Percentiles rank a stretch among this genome's conserved stretches.
Conservation (phyloP, 257 asterid genomes). For the Solanum tarijense region DNA sequence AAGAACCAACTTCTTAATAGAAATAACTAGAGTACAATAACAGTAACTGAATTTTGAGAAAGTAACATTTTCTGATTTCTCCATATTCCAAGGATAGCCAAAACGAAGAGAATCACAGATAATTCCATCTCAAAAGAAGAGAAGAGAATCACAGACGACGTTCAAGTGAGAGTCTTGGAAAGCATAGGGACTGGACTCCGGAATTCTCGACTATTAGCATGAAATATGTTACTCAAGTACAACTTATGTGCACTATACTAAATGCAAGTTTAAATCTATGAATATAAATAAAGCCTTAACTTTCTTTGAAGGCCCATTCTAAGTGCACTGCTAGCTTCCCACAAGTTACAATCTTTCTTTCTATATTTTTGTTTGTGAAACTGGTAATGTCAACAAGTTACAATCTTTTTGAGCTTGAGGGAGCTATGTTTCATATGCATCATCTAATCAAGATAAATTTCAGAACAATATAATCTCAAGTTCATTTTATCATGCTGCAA, state of each 20-base stretch:
- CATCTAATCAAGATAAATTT: not conserved
- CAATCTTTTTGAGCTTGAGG: not conserved
- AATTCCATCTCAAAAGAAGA: not conserved
- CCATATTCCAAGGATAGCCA: not conserved
- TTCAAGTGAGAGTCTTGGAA: not conserved
- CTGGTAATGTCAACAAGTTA: not conserved
- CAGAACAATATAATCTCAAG: not conserved
- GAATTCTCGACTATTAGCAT: not conserved
- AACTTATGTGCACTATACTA: not conserved
- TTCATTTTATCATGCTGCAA: not conserved
- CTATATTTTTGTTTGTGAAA: no score
- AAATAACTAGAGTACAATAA: not conserved
- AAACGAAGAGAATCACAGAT: not conserved
- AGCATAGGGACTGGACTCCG: not conserved
- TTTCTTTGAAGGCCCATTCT: not conserved
- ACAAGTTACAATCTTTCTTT: not conserved
- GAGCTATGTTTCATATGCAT: not conserved
- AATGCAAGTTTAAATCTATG: not conserved
- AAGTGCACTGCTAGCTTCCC: not conserved
- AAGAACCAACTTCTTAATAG: no score
- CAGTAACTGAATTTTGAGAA: not conserved
- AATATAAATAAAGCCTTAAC: not conserved
- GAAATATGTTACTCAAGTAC: not conserved
- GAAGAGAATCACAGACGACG: not conserved
- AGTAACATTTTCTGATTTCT: not conserved